Conservation (phyloP, 2,329 filamentous ascomycete species). For the Ilyonectria mors-panacis region DNA sequence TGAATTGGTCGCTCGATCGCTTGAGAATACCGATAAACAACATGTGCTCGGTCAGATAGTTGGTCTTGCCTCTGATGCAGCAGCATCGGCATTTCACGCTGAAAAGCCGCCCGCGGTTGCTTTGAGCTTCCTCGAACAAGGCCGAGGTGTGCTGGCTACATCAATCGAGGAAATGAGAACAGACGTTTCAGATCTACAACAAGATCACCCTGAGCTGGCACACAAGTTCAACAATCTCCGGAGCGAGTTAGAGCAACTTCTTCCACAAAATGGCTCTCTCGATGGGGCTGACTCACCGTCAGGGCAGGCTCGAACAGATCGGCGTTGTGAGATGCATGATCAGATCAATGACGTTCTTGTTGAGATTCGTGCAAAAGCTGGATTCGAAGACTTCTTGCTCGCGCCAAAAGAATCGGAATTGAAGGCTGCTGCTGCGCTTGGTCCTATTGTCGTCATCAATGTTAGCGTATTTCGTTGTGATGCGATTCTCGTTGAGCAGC, state of each 20-base stretch:
- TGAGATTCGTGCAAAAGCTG: not conserved
- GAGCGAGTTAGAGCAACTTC: not conserved
- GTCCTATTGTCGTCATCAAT: not conserved
- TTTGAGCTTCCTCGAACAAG: not conserved
- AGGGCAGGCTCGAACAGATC: too few relatives aligned
- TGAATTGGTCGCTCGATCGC: not conserved
- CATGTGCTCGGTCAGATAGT: not conserved
- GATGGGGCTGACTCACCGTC: not conserved
- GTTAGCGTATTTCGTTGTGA: not conserved
- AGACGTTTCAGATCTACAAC: not conserved
- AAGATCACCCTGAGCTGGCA: not conserved
- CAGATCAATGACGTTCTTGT: not conserved
- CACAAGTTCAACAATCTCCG: not conserved
- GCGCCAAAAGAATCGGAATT: not conserved
- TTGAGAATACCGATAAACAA: not conserved
- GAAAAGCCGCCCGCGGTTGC: not conserved
- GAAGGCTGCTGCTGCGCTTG: not conserved
- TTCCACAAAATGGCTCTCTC: not conserved
- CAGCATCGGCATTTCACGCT: not conserved
- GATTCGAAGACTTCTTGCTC: not conserved
- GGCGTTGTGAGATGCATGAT: not conserved
- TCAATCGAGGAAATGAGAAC: not conserved
- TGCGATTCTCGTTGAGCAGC: not conserved
- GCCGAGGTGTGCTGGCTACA: conserved; percentile 5
- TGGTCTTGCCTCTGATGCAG: not conserved